phyloP scores from a whole-genome alignment of 2,329 filamentous ascomycete genomes.

The Pochonia chlamydosporia region DNA sequence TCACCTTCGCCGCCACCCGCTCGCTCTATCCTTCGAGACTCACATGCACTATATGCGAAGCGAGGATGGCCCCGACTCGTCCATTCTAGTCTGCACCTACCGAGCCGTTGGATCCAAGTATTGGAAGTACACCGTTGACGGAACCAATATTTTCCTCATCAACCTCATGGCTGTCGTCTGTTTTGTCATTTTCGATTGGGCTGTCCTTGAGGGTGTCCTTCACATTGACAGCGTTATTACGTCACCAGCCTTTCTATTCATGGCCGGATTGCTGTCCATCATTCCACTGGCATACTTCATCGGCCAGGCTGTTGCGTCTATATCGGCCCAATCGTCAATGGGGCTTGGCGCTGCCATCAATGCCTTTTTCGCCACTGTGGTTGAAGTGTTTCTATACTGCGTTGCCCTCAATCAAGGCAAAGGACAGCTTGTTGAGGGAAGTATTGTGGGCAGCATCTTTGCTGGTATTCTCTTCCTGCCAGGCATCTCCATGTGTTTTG shows the following conservation, averaged over 20 bases:
- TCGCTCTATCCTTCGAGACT: conserved; percentile 89
- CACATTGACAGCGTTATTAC: conserved; percentile 70
- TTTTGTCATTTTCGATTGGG: conserved; percentile 92
- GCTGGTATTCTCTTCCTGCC: conserved; percentile 92
- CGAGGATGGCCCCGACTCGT: conserved; percentile 67
- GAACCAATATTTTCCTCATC: conserved; percentile 98
- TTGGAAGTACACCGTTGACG: conserved; percentile 99
- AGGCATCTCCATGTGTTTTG: conserved; percentile 97
- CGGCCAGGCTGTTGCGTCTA: conserved; percentile 94
- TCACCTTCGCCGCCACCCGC: conserved; percentile 85
- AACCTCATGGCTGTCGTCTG: conserved; percentile 91
- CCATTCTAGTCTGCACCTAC: conserved; percentile 93
- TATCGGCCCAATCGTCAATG: conserved; percentile 98
- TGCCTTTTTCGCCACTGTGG: conserved; percentile 94
- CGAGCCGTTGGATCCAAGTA: conserved; percentile 90
- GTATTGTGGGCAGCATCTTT: conserved; percentile 96
- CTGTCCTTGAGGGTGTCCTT: conserved; percentile 64
- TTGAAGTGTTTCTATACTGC: conserved; percentile 97
- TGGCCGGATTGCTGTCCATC: conserved; percentile 79
- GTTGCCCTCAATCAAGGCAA: conserved; percentile 91
- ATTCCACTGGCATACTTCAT: conserved; percentile 98
- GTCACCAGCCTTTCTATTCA: conserved; percentile 79
- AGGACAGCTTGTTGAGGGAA: conserved; percentile 87
- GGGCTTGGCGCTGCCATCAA: conserved; percentile 95
- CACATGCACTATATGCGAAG: conserved; percentile 70